These are phyloP conservation scores for Pichia sp. DNA, from an alignment of 1,139 yeast genomes.

Conservation along the genomic window DNA sequence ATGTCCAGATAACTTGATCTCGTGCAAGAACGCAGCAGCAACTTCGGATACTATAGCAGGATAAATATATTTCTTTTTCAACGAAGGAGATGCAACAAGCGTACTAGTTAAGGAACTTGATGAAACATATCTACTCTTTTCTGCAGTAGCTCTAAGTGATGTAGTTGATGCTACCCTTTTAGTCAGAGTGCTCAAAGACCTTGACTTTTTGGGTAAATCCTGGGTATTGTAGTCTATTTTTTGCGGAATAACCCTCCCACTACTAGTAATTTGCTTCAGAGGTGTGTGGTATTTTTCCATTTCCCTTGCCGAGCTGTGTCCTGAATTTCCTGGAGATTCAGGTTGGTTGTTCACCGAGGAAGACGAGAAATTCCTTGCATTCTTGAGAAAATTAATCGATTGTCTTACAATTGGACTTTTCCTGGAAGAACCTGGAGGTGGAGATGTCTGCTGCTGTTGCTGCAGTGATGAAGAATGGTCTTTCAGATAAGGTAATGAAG, in stretches of 20 bases:
- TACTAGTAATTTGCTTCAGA: constrained; percentile 30
- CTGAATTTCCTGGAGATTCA: constrained; percentile 12
- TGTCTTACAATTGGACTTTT: constrained; percentile 29
- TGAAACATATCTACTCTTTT: constrained; percentile 25
- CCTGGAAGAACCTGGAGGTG: constrained; percentile 11
- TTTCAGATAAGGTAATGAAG: constrained; percentile 11
- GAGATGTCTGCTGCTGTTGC: constrained; percentile 8
- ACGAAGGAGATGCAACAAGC: constrained; percentile 41
- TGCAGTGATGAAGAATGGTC: not conserved
- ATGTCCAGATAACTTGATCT: constrained; percentile 68
- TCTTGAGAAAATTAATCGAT: constrained; percentile 27
- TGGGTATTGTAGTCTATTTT: constrained; percentile 33
- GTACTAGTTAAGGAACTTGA: constrained; percentile 31
- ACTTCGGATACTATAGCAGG: constrained; percentile 88
- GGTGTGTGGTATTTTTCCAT: constrained; percentile 31
- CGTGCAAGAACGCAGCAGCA: constrained; percentile 70
- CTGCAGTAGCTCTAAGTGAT: constrained; percentile 28
- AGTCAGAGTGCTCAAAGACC: constrained; percentile 32
- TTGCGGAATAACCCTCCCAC: constrained; percentile 42
- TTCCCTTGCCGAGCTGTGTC: constrained; percentile 20
- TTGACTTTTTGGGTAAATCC: constrained; percentile 28
- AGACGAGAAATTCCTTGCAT: constrained; percentile 24
- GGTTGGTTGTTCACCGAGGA: constrained; percentile 15
- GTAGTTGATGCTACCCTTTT: constrained; percentile 30
- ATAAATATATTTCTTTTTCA: constrained; percentile 64